phyloP scores from a whole-genome alignment of 805 yeast species.

The Saccharomyces jurei region DNA sequence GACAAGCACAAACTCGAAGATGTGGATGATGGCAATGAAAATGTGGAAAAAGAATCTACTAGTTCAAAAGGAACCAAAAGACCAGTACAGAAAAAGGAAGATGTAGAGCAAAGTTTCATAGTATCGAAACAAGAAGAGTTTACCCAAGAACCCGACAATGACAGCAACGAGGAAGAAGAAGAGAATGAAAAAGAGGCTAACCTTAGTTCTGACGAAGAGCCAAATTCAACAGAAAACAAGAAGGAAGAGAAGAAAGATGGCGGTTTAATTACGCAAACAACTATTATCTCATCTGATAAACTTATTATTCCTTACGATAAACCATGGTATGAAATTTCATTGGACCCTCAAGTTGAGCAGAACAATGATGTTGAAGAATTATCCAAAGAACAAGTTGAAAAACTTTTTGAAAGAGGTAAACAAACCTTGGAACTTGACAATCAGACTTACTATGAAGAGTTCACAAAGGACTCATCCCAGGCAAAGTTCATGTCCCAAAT shows the following conservation, averaged over 20 bases:
- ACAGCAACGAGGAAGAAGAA: constrained; percentile 23
- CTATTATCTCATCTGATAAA: constrained; percentile 46
- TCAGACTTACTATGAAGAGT: constrained; percentile 59
- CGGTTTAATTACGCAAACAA: constrained; percentile 27
- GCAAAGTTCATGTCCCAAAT: constrained; percentile 83
- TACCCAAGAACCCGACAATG: constrained; percentile 17
- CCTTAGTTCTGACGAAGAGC: constrained; percentile 10
- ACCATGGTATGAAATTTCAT: constrained; percentile 69
- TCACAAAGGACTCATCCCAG: constrained; percentile 69
- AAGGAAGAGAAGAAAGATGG: constrained; percentile 21
- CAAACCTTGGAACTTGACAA: constrained; percentile 63
- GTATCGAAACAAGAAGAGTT: constrained; percentile 17
- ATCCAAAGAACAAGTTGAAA: constrained; percentile 48
- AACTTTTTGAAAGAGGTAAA: constrained; percentile 59
- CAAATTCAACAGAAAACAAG: constrained; percentile 19
- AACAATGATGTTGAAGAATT: constrained; percentile 21
- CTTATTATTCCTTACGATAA: constrained; percentile 52
- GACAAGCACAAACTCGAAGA: constrained; percentile 32
- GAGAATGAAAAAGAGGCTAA: constrained; percentile 19
- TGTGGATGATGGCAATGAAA: constrained; percentile 28
- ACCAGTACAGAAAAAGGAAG: constrained; percentile 19
- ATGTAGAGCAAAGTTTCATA: constrained; percentile 17
- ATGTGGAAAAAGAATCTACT: constrained; percentile 16
- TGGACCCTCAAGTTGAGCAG: constrained; percentile 26
- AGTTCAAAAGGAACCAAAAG: constrained; percentile 10